Evolutionary conservation across 2,329 filamentous ascomycete species (phyloP), one percentile per base, ranked within the genome.

Genomic region (Dactylellina drechsleri): DNA sequence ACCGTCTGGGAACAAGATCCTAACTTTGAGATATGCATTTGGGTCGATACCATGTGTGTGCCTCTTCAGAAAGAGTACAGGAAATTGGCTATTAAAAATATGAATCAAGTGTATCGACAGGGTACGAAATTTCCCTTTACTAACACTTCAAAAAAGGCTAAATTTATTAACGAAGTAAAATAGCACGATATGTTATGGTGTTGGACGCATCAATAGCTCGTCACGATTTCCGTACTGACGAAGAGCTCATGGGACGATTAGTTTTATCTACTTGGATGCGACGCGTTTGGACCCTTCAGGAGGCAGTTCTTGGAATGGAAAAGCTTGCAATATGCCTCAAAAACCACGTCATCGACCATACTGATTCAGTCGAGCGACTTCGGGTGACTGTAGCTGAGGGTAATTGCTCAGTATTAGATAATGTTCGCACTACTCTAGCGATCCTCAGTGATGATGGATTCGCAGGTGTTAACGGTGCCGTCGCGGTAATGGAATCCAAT

Each of bases 201-300:
- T 57, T 75, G 1, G 71, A 75, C 36, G 71, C 71, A 15, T 75
- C 71, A 0, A 56, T 75, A 40, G 71, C 71, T n/a, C 20, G 16
- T n/a, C 71, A 68, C 31, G 56, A 56, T 12, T 75, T 64, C 45
- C 40, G 52, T 6, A 61, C 66, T 8, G 72, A 76, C 16, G 66
- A 56, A 12, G 77, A 78, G 50, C 66, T 76, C 8, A 60, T 74
- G 41, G 73, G 65, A 13, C 68, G 77, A 20, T 20, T 78, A 7
- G 56, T 76, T 50, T 36, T 67, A 13, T 73, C 77, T 4, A 74
- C 68, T 6, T 78, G 77, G 77, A 77, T 78, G 68, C 56, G 70
- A 8, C 74, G 77, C 36, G 65, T 78, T 15, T 78, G 77, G 77
- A 78, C 77, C n/a, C 49, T 78, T 16, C 77, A 78, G 57, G 77